Evolutionary conservation across 371 early-diverging fungal species (phyloP), one percentile per base, ranked within the genome.

Genomic region (Actinomucor elegans): DNA sequence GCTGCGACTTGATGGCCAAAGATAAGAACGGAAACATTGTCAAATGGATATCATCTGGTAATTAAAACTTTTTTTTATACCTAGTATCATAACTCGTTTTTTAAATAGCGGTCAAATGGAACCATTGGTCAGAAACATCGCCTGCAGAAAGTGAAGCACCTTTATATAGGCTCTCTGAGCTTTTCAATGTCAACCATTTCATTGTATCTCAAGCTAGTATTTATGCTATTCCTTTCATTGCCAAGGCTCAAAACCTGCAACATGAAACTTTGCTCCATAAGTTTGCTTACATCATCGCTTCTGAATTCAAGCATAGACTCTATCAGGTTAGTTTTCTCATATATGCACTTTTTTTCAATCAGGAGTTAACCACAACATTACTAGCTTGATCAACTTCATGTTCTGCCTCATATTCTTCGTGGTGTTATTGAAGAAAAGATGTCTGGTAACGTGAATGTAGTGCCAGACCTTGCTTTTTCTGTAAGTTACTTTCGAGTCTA

Each of bases 181-280:
- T 90, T 3, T 89, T 88, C 45, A 87, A 89, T 44, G 89, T 88
- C 15, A 90, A 89, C 41, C 86, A 88, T 59, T 85, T 87, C 57
- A 88, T 90, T 46, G 86, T 90, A 1, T 87, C 88, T 0, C 86
- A 88, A 59, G 87, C 87, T 5, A 84, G 79, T 49, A 73, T 83
- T 0, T 81, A 79, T 59, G 78, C 83, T 37, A 81, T 84, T 33
- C 87, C 87, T 0, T 87, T 87, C 42, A 73, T 84, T 56, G 58
- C 78, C 3, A 77, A 75, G 11, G 77, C 76, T n/a, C 69, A 80
- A 45, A 74, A 73, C 31, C 57, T 76, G n/a, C 76, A 75, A 29
- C 64, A 66, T 45, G 69, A 79, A 54, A 53, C 82, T 0, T 43
- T 73, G 12, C 26, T 77, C 49, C 57, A 65, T 33, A 81, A 67